Percentiles rank a stretch among this genome's conserved stretches.
Conservation (phyloP, 1,139 yeast species). For the Kurtzmaniella quercitrusa region DNA sequence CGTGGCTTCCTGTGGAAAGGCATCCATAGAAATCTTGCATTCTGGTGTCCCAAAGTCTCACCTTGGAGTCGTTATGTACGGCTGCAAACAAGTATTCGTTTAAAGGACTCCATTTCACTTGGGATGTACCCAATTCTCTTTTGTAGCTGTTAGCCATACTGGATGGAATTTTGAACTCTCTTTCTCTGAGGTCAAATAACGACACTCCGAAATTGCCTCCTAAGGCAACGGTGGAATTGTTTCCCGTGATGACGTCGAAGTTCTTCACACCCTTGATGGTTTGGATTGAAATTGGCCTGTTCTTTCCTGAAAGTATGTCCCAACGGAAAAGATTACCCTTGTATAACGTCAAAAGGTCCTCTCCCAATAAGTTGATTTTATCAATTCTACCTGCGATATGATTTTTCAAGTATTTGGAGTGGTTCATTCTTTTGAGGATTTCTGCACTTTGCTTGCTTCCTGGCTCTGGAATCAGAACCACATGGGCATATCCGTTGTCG, state of each 20-base stretch:
- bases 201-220: slow-evolving; percentile 72
- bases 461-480: slow-evolving; percentile 63
- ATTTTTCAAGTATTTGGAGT: slow-evolving; percentile 51
- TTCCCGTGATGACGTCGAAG: slow-evolving; percentile 47
- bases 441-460: slow-evolving; percentile 50
- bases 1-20: slow-evolving; percentile 52
- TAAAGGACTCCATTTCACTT: slow-evolving; percentile 60
- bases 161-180: slow-evolving; percentile 33
- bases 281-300: slow-evolving; percentile 49
- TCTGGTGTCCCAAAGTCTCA: slow-evolving; percentile 75
- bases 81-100: slow-evolving; percentile 64
- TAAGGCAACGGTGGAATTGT: slow-evolving; percentile 41
- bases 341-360: slow-evolving; percentile 49
- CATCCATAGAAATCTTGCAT: slow-evolving; percentile 50
- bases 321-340: slow-evolving; percentile 65
- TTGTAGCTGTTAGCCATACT: slow-evolving; percentile 13
- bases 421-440: slow-evolving; percentile 71
- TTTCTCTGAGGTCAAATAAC: slow-evolving; percentile 57
- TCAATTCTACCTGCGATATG: slow-evolving; percentile 24
- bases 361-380: slow-evolving; percentile 23
- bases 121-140: slow-evolving; percentile 23
- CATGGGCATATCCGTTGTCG: slow-evolving; percentile 62
- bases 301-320: slow-evolving; percentile 59
- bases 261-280: slow-evolving; percentile 47
- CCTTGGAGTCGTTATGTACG: slow-evolving; percentile 54